phyloP scores from a whole-genome alignment of 495 filamentous ascomycete species.

The Barbatosphaeria neglecta region DNA sequence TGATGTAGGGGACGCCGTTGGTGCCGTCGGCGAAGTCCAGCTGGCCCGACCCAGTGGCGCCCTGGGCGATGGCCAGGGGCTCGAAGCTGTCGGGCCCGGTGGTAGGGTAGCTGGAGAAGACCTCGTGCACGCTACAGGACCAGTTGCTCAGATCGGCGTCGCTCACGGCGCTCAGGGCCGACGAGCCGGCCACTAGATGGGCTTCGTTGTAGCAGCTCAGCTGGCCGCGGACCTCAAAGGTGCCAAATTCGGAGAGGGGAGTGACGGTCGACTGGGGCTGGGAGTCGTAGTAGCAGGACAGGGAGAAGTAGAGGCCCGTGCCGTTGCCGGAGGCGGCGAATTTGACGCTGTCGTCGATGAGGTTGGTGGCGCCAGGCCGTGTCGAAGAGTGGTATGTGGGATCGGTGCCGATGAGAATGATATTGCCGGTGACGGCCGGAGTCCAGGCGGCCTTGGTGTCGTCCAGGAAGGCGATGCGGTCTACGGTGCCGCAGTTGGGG shows the following conservation, averaged over 20 bases:
- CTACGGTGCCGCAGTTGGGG: constrained; percentile 13
- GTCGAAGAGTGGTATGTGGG: constrained; percentile 17
- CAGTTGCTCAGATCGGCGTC: constrained; percentile 32
- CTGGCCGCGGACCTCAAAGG: constrained; percentile 28
- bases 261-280: constrained; percentile 16
- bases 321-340: constrained; percentile 12
- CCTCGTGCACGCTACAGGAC: constrained; percentile 38
- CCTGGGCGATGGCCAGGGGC: constrained; percentile 34
- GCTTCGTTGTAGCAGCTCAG: constrained; percentile 32
- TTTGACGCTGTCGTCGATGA: constrained; percentile 16
- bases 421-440: constrained; percentile 19
- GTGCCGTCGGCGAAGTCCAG: constrained; percentile 30
- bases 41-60: constrained; percentile 23
- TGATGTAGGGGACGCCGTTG: constrained; percentile 36
- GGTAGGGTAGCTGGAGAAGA: constrained; percentile 31
- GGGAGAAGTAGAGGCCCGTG: constrained; percentile 20
- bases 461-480: constrained; percentile 15
- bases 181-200: constrained; percentile 32
- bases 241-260: constrained; percentile 33
- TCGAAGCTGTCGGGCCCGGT: constrained; percentile 28
- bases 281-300: constrained; percentile 20
- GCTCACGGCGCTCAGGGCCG: constrained; percentile 25
- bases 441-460: constrained; percentile 17
- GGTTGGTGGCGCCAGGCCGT: constrained; percentile 12
- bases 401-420: constrained; percentile 19